Base-by-base conservation (phyloP, 805 yeast species). In the Aciculoconidium aculeatum region DNA sequence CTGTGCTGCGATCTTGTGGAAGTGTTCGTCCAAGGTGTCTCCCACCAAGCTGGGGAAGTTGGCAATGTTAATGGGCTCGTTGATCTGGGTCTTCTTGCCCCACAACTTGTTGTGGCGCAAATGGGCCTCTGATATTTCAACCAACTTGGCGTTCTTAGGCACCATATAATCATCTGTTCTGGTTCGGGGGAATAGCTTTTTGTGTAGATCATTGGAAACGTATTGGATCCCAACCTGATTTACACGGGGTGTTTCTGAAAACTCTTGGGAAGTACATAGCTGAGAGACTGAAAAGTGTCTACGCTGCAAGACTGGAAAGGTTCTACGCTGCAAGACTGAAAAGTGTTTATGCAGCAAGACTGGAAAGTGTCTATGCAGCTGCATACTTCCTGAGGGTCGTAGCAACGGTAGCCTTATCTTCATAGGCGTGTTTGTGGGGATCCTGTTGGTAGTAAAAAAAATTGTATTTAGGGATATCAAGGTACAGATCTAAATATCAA, bases 221-320 rank as follows among this genome's bases (percentile, higher is more conserved):
- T 83, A 80, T 47, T 86, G 95, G 15, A 85, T 81, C 0, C 94
- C 94, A 6, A 82, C 80, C 11, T 80, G 80, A 49, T 83, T 85
- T 17, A 80, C 56, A 19, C 86, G 52, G 6, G 80, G 83, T 27
- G 45, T 40, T 44, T 71, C 70, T 15, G 12, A 15, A 4, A 21
- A 22, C 21, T 18, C 21, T n/a, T 8, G 10, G 10, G n/a, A 18
- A 18, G 10, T 8, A 18, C n/a, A 18, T n/a, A n/a, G n/a, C n/a
- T n/a, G n/a, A n/a, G n/a, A n/a, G n/a, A n/a, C 13, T 21, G 11
- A 21, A 21, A 10, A 7, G 23, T 10, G 12, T 8, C 13, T 6
- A 21, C 13, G 23, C 5, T 11, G n/a, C n/a, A n/a, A n/a, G n/a
- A n/a, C n/a, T n/a, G n/a, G n/a, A n/a, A n/a, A n/a, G n/a, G n/a